Evolutionary conservation across 768 basidiomycete species (phyloP), one percentile per base, ranked within the genome.

Genomic region (Russula abietina): DNA sequence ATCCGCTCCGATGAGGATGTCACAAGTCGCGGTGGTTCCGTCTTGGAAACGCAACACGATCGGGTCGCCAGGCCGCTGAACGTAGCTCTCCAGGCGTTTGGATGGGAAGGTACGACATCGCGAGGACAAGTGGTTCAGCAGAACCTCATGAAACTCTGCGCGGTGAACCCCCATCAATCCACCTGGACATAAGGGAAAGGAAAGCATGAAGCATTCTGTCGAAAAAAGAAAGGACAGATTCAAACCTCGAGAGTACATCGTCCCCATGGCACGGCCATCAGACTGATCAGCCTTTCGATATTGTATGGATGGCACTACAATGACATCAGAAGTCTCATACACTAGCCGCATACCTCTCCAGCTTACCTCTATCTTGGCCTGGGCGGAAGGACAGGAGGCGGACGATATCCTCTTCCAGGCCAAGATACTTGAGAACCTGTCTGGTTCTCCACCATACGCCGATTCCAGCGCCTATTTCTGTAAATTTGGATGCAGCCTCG

Each of bases 1-100:
- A n/a, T 88, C 87, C n/a, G 85, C 86, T 41, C 86, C 87, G 57
- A 88, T 72, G 48, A 90, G 80, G 12, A 88, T 70, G 70, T 89
- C 87, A 69, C 85, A 88, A 26, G 76, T 75, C 5, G 83, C 76
- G 11, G 74, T 78, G 16, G 83, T 76, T 46, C 84, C 86, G 68
- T 89, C 88, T 65, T 81, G 74, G 69, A 89, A 90, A 22, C 75
- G 68, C 61, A 90, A 73, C 32, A 72, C 76, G 65, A 85, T 77
- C 22, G 73, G 72, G 12, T 75, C 69, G 16, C 41, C 52, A 4
- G 59, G 56, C 33, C 72, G 73, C 65, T 85, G 83, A 5, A 67
- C 71, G 69, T 85, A 89, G 1, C 81, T 80, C 57, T 77, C 75
- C 26, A 89, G 77, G 17, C 83, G 85, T 70, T 86, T 89, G 16